A percentile compares a stretch with the other conserved stretches of the same genome.
Conservation (phyloP, 1,139 yeast genomes). For the Zygotorulaspora mrakii region DNA sequence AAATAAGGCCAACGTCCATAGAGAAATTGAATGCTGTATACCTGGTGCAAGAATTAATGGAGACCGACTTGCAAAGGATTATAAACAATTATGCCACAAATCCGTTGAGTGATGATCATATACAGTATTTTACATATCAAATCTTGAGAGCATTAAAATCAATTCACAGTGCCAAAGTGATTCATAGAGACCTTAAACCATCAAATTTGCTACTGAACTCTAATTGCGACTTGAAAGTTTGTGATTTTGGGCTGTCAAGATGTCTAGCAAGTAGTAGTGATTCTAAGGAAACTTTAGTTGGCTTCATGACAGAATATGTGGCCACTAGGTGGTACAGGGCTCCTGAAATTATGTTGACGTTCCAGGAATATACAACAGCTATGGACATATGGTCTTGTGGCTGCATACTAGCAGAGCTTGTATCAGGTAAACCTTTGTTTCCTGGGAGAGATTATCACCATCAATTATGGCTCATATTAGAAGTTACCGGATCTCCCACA, state of each 20-base stretch:
- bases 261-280: conserved; percentile 63
- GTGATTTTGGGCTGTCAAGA: conserved; percentile 92
- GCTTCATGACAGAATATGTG: conserved; percentile 66
- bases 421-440: conserved; percentile 62
- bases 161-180: conserved; percentile 62
- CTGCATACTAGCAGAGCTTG: conserved; percentile 66
- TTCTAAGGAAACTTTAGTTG: conserved; percentile 40
- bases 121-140: conserved; percentile 65
- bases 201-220: conserved; percentile 78
- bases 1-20: conserved; percentile 68
- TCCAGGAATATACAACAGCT: conserved; percentile 65
- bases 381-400: conserved; percentile 81
- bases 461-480: conserved; percentile 59
- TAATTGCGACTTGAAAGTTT: conserved; percentile 86
- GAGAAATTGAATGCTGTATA: conserved; percentile 68
- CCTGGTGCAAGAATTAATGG: conserved; percentile 68
- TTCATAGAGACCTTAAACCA: conserved; percentile 90
- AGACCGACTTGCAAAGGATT: conserved; percentile 59
- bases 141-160: conserved; percentile 60
- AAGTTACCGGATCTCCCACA: conserved; percentile 61
- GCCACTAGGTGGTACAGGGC: conserved; percentile 82
- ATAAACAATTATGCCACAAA: conserved; percentile 38
- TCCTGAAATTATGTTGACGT: conserved; percentile 71
- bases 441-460: conserved; percentile 76
- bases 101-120: conserved; percentile 56